phyloP scores from a whole-genome alignment of 257 asterid genomes.

The Capsicum chinense region DNA sequence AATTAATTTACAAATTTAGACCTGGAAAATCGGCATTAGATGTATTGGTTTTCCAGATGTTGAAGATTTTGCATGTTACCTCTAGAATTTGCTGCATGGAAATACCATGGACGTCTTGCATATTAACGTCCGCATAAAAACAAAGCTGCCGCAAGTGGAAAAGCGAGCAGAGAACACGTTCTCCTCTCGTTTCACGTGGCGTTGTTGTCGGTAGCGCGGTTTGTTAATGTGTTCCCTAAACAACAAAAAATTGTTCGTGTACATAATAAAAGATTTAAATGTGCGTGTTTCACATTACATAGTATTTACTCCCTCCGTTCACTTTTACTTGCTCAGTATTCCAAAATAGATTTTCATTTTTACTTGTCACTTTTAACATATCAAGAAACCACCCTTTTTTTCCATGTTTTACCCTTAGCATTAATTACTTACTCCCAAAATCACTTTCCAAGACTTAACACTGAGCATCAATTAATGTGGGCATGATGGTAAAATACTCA shows the following conservation, averaged over 20 bases:
- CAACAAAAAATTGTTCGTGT: neutral
- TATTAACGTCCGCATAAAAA: neutral
- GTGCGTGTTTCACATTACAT: neutral
- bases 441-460: no score
- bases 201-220: neutral
- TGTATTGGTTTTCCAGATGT: neutral
- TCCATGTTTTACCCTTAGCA: no score
- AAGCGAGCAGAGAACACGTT: neutral
- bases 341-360: no score
- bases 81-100: neutral
- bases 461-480: no score
- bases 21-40: neutral
- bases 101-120: neutral
- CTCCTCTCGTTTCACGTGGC: neutral
- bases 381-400: no score
- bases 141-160: neutral
- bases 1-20: neutral
- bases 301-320: no score
- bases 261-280: neutral
- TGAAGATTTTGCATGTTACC: neutral
- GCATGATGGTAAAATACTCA: no score
- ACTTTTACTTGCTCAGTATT: no score
- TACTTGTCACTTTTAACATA: no score
- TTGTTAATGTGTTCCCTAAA: constrained; percentile 2
- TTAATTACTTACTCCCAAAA: no score